These are phyloP conservation scores for Ganoderma resinaceum DNA, from an alignment of 1,284 basidiomycete species.

Conservation along the genomic window DNA sequence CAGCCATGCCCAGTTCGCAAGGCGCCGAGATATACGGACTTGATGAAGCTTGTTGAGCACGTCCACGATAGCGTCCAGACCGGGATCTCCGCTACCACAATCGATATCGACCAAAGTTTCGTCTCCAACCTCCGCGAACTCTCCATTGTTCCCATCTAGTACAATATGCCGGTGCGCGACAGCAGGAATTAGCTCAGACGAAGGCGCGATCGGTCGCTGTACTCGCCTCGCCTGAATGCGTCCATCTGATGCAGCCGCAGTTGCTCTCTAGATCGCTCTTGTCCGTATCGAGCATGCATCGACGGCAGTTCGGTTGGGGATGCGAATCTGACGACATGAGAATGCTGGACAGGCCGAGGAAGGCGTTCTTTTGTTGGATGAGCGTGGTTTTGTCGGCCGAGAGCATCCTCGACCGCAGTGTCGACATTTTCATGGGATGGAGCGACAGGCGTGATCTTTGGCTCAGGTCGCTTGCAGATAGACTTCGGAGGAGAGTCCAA, in stretches of 20 bases:
- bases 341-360: neutral
- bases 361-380: neutral
- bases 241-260: neutral
- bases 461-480: neutral
- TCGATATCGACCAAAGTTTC: neutral
- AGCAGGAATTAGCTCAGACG: neutral
- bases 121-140: conserved; percentile 3
- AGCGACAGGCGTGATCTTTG: neutral
- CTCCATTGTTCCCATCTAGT: neutral
- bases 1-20: neutral
- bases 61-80: conserved; percentile 33
- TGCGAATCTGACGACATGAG: neutral
- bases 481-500: conserved; percentile 26
- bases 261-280: neutral
- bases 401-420: neutral
- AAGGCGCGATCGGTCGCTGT: neutral
- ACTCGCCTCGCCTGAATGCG: conserved; percentile 1
- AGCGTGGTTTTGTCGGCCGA: neutral
- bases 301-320: neutral
- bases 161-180: neutral
- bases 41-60: conserved; percentile 36
- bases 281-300: neutral
- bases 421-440: too few relatives aligned
- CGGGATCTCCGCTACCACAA: neutral
- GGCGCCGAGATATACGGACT: conserved; percentile 19